A percentile compares a stretch with the other conserved stretches of the same genome.
Evolutionary conservation across 345 rosid species (phyloP).

Genomic region (Euphorbia pulcherrima): DNA sequence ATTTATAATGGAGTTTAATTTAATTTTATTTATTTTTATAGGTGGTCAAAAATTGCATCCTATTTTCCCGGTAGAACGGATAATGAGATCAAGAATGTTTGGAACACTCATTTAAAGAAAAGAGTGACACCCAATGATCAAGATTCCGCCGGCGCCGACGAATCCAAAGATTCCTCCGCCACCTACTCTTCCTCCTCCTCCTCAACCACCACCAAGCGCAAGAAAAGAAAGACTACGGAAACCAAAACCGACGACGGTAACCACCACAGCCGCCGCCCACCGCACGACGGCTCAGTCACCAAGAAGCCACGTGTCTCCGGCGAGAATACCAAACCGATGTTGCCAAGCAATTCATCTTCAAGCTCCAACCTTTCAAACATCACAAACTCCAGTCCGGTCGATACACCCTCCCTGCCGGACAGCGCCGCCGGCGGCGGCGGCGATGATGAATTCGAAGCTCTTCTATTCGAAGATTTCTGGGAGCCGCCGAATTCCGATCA

Average conservation of each 20-base stretch:
- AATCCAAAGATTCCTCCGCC: conserved; percentile 22
- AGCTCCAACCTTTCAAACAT: conserved; percentile 38
- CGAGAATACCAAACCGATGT: conserved; percentile 30
- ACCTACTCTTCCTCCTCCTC: conserved; percentile 39
- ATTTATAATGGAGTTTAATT: no score
- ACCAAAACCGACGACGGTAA: not conserved
- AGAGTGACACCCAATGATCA: conserved; percentile 22
- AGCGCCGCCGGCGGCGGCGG: not conserved
- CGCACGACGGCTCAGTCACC: conserved; percentile 19
- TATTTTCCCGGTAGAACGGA: conserved; percentile 81
- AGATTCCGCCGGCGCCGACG: conserved; percentile 4
- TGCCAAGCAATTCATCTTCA: conserved; percentile 30
- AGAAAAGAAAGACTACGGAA: not conserved
- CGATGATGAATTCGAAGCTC: conserved; percentile 5
- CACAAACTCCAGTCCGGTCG: conserved; percentile 6
- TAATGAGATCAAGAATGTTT: conserved; percentile 86
- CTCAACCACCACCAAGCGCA: conserved; percentile 18
- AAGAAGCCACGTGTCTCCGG: conserved; percentile 17
- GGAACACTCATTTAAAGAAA: conserved; percentile 84
- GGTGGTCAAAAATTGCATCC: conserved; percentile 94
- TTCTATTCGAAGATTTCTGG: conserved; percentile 1
- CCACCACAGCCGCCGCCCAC: conserved; percentile 1
- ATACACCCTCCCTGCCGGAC: conserved; percentile 14
- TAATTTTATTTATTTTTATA: conserved; percentile 26
- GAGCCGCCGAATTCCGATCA: not conserved